Conservation (phyloP, 768 basidiomycete genomes). For the Filobasidium floriforme region DNA sequence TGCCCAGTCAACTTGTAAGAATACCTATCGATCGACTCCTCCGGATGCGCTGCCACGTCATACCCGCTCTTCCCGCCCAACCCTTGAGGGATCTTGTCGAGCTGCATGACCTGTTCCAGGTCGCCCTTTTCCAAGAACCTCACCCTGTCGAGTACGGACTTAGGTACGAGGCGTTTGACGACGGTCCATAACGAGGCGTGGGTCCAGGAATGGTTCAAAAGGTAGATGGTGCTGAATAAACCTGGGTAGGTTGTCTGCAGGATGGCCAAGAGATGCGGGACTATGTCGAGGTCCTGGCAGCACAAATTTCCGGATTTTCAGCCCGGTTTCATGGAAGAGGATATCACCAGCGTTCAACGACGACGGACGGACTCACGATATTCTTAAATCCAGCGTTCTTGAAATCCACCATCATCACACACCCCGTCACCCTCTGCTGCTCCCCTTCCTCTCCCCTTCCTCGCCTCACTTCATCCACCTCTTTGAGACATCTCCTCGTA, state of each 20-base stretch:
- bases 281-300: slow-evolving; percentile 39
- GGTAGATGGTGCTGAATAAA: slow-evolving; percentile 35
- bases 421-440: slow-evolving; percentile 28
- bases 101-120: slow-evolving; percentile 31
- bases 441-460: slow-evolving; percentile 1
- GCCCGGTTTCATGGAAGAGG: background rate
- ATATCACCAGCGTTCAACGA: too few species aligned
- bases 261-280: slow-evolving; percentile 37
- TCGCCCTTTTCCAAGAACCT: slow-evolving; percentile 27
- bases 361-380: slow-evolving; percentile 34
- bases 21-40: background rate
- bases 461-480: slow-evolving; percentile 16
- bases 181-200: slow-evolving; percentile 39
- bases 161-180: slow-evolving; percentile 40
- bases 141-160: slow-evolving; percentile 40
- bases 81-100: slow-evolving; percentile 29
- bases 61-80: slow-evolving; percentile 8
- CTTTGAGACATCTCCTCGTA: slow-evolving; percentile 30
- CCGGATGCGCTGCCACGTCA: slow-evolving; percentile 20
- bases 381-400: slow-evolving; percentile 41
- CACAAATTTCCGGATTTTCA: background rate
- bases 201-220: slow-evolving; percentile 42
- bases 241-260: slow-evolving; percentile 42
- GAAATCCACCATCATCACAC: slow-evolving; percentile 38
- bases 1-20: too few species aligned